Evolutionary conservation across 306 rosid species (phyloP).

Genomic region (Pueraria montana): DNA sequence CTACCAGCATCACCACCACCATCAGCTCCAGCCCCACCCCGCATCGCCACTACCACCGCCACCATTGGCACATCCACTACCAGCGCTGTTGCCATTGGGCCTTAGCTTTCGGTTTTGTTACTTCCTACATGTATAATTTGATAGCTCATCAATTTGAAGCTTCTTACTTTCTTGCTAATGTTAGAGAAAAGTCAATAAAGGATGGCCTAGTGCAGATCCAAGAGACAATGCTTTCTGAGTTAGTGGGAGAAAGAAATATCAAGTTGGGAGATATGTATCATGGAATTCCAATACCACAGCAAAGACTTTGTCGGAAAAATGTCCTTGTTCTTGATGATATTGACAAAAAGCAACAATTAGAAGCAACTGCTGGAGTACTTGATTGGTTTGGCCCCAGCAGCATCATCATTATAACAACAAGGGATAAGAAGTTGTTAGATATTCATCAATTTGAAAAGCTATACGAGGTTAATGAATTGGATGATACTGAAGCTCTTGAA

Average conservation of each 20-base stretch:
- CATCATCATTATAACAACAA: neutral
- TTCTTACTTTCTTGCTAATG: neutral
- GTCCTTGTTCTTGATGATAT: neutral
- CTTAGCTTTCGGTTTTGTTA: too few species aligned
- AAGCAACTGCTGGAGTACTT: too few species aligned
- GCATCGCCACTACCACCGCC: too few species aligned
- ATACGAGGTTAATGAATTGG: neutral
- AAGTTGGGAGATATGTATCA: constrained; percentile 4
- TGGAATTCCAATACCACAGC: constrained; percentile 19
- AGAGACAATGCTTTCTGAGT: constrained; percentile 19
- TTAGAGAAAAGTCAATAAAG: constrained; percentile 32
- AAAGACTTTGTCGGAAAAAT: constrained; percentile 2
- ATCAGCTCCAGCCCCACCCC: too few species aligned
- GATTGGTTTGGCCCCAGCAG: neutral
- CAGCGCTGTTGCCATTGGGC: too few species aligned
- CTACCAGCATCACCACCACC: too few species aligned
- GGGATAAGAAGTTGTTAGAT: constrained; percentile 1
- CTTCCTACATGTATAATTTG: neutral
- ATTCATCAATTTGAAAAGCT: neutral
- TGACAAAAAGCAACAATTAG: neutral
- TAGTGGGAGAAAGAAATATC: neutral
- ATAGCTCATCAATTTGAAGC: constrained; percentile 6
- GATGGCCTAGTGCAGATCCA: constrained; percentile 14
- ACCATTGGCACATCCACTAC: too few species aligned
- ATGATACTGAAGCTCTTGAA: constrained; percentile 1